phyloP scores from a whole-genome alignment of 2,329 filamentous ascomycete genomes.

The Aureobasidium sp. region DNA sequence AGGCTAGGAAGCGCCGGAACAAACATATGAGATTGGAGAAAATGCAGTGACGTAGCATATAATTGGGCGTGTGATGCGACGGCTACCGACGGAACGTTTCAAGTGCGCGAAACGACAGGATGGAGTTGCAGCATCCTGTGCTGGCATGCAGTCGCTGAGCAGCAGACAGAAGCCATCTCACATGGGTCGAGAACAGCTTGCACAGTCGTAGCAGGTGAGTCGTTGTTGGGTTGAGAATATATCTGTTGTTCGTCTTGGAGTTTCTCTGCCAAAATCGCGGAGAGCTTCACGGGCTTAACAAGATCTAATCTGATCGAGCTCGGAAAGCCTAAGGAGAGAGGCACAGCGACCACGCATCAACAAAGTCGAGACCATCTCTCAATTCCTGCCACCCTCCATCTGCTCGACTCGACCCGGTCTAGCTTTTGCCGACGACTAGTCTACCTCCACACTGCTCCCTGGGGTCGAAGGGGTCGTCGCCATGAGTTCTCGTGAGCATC shows the following conservation, averaged over 20 bases:
- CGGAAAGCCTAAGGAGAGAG: neutral
- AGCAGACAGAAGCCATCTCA: neutral
- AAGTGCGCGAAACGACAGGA: neutral
- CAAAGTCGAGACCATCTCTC: neutral
- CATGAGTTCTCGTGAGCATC: slow-evolving; percentile 49
- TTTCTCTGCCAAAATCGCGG: too few relatives aligned
- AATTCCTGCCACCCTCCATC: neutral
- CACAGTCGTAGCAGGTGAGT: neutral
- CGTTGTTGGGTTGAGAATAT: neutral
- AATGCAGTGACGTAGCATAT: neutral
- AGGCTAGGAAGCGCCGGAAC: neutral
- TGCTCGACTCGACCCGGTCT: neutral
- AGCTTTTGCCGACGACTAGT: neutral
- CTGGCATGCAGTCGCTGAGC: neutral
- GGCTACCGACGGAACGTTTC: neutral
- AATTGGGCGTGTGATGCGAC: neutral
- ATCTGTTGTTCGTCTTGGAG: too few relatives aligned
- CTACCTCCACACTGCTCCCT: slow-evolving; percentile 14
- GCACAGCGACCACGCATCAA: neutral
- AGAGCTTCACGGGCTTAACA: neutral
- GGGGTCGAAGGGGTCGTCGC: slow-evolving; percentile 41
- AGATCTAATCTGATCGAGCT: slow-evolving; percentile 1
- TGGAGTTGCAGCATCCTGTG: neutral
- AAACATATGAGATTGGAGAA: neutral
- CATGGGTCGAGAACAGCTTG: neutral